A percentile compares a stretch with the other conserved stretches of the same genome.
These are phyloP conservation scores for Antarctomyces pellizariae DNA, from an alignment of 495 filamentous ascomycete genomes.

Conservation along the genomic window DNA sequence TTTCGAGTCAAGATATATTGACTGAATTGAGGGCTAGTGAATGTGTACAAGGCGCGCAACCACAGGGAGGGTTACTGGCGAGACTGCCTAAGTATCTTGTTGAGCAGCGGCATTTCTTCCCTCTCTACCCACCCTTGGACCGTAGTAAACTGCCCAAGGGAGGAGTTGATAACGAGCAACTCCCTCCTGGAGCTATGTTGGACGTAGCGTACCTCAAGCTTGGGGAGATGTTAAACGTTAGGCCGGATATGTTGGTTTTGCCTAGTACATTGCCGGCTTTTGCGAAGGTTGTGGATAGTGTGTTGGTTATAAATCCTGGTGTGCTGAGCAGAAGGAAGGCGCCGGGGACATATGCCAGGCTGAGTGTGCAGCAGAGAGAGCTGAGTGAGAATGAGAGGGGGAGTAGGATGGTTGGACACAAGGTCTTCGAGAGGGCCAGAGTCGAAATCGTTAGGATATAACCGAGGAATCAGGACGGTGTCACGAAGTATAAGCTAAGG, in stretches of 20 bases:
- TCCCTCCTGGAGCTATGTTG: slow-evolving; percentile 45
- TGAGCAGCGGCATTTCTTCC: slow-evolving; percentile 75
- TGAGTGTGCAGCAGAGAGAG: slow-evolving; percentile 42
- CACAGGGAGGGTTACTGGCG: slow-evolving; percentile 34
- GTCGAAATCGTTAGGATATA: slow-evolving; percentile 68
- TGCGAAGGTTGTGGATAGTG: slow-evolving; percentile 71
- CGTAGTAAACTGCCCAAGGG: slow-evolving; percentile 40
- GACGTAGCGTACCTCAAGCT: slow-evolving; percentile 74
- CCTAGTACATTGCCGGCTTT: slow-evolving; percentile 70
- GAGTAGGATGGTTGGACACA: slow-evolving; percentile 37
- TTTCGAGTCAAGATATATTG: slow-evolving; percentile 65
- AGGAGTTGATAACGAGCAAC: slow-evolving; percentile 26
- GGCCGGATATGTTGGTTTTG: slow-evolving; percentile 65
- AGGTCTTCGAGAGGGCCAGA: slow-evolving; percentile 57
- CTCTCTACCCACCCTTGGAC: slow-evolving; percentile 57
- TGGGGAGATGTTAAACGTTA: slow-evolving; percentile 66
- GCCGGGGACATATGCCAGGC: slow-evolving; percentile 56
- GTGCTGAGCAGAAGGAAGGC: slow-evolving; percentile 61
- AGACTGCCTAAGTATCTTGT: slow-evolving; percentile 50
- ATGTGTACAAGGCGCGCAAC: slow-evolving; percentile 27
- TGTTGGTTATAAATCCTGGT: slow-evolving; percentile 72
- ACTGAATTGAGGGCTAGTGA: slow-evolving; percentile 62
- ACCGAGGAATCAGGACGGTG: too few species aligned
- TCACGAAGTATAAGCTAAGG: not conserved
- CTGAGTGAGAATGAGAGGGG: slow-evolving; percentile 32